Base-by-base conservation (phyloP, 805 yeast species). In the Pichia manshurica region DNA sequence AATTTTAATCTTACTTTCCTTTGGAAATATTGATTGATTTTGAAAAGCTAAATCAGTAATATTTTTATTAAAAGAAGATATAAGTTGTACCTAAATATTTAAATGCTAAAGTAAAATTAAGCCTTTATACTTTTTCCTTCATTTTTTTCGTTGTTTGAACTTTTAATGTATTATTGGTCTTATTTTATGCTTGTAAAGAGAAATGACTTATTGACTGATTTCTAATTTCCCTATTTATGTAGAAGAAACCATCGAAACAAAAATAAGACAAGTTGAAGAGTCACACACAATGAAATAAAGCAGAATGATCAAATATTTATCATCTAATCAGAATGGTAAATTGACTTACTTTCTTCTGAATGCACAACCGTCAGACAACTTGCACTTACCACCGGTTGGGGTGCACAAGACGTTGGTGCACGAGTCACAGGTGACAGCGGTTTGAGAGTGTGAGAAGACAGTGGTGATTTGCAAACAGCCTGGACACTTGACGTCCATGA, bases 351-450 rank as follows among this genome's bases (percentile, higher is more conserved):
- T 93, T 79, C 88, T 87, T 85, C 98, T 89, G 93, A 89, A 93
- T 67, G 99, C 93, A 72, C 95, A 87, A 75, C 99, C 99, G 80
- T 95, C 99, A 65, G 98, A 89, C 73, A 93, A 83, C 78, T 85
- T 89, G 70, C 98, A 97, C 83, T 93, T 93, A 81, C 99, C 99
- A 82, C 99, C 99, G 62, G 97, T 86, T 72, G 99, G 99, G 69
- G 93, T 84, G 79, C 98, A 90, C 71, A 93, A 85, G 59, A 93
- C 97, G 61, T 96, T 88, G 62, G 98, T 84, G 79, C 99, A 93
- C 49, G 95, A 82, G 70, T 95, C 98, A 82, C 99, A 93, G 69
- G 96, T 86, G 68, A 93, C 99, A 67, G 97, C 98, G 67, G 99
- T 93, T 82, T 93, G 99, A 63, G 99, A 98, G 77, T 93, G 99